These are phyloP conservation scores for Zygosaccharomyces kombuchaensis DNA, from an alignment of 805 yeast genomes.

Conservation along the genomic window DNA sequence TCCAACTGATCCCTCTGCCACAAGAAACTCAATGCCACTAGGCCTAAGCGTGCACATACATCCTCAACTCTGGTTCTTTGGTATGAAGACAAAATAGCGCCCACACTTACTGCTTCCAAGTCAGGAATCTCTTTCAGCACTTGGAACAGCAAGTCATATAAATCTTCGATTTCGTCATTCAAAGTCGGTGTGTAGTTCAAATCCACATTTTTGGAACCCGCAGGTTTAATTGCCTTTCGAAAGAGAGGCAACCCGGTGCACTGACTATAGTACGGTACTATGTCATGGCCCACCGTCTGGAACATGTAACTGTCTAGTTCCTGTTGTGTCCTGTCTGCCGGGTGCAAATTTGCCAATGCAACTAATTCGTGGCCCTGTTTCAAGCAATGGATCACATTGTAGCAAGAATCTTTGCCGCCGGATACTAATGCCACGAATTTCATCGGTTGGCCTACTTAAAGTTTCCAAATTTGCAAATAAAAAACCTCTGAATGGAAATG, in stretches of 20 bases:
- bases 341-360: slow-evolving; percentile 82
- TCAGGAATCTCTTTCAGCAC: slow-evolving; percentile 61
- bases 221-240: slow-evolving; percentile 54
- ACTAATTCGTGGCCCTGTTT: slow-evolving; percentile 78
- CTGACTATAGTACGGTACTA: slow-evolving; percentile 57
- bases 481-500: neutral
- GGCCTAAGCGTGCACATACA: slow-evolving; percentile 70
- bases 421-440: slow-evolving; percentile 88
- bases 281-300: slow-evolving; percentile 93
- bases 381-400: slow-evolving; percentile 81
- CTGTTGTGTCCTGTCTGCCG: slow-evolving; percentile 45
- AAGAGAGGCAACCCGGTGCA: slow-evolving; percentile 80
- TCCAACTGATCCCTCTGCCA: slow-evolving; percentile 88
- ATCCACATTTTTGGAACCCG: slow-evolving; percentile 56
- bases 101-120: slow-evolving; percentile 83
- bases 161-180: slow-evolving; percentile 86
- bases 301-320: slow-evolving; percentile 96
- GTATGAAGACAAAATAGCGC: slow-evolving; percentile 93
- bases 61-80: slow-evolving; percentile 92
- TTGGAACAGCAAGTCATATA: slow-evolving; percentile 47
- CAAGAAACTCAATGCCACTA: slow-evolving; percentile 67
- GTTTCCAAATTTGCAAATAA: neutral
- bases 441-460: slow-evolving; percentile 44
- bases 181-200: slow-evolving; percentile 66
- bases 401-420: slow-evolving; percentile 96